Conservation (phyloP, 2,329 filamentous ascomycete species). For the Cladosporium sp. region DNA sequence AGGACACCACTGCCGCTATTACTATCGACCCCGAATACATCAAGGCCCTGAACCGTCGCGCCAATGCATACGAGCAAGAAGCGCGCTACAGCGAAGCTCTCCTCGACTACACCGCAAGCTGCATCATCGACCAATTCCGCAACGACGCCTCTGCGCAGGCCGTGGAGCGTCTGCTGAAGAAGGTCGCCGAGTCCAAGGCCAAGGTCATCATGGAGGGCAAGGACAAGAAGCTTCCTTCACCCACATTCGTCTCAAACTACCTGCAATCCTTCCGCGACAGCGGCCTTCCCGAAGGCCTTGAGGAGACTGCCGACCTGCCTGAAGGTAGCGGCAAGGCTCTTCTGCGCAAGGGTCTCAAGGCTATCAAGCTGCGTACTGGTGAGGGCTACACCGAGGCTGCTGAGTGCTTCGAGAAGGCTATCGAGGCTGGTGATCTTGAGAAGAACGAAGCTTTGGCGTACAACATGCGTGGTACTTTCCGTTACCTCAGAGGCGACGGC, state of each 20-base stretch:
- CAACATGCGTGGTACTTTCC: constrained; percentile 95
- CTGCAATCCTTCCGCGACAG: constrained; percentile 94
- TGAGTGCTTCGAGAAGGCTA: constrained; percentile 77
- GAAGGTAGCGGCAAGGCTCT: constrained; percentile 79
- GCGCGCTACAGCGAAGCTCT: constrained; percentile 89
- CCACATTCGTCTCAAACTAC: constrained; percentile 97
- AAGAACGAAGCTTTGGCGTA: constrained; percentile 86
- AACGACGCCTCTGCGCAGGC: constrained; percentile 84
- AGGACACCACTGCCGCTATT: constrained; percentile 93
- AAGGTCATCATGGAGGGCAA: constrained; percentile 80
- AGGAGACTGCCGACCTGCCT: constrained; percentile 71
- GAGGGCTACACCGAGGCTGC: constrained; percentile 90
- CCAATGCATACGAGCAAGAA: constrained; percentile 93
- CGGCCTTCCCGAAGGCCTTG: constrained; percentile 73
- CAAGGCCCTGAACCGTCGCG: constrained; percentile 93
- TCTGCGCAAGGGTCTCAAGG: constrained; percentile 75
- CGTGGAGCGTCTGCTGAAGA: constrained; percentile 91
- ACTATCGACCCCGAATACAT: constrained; percentile 92
- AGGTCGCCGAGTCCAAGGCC: constrained; percentile 91
- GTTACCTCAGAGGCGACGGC: constrained; percentile 86
- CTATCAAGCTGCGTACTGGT: constrained; percentile 78
- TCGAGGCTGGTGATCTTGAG: constrained; percentile 75
- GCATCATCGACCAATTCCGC: constrained; percentile 96
- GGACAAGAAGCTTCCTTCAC: constrained; percentile 82
- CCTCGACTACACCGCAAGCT: constrained; percentile 96